Conservation (phyloP, 192 early-diverging fungal genomes). For the Glomus cerebriforme region DNA sequence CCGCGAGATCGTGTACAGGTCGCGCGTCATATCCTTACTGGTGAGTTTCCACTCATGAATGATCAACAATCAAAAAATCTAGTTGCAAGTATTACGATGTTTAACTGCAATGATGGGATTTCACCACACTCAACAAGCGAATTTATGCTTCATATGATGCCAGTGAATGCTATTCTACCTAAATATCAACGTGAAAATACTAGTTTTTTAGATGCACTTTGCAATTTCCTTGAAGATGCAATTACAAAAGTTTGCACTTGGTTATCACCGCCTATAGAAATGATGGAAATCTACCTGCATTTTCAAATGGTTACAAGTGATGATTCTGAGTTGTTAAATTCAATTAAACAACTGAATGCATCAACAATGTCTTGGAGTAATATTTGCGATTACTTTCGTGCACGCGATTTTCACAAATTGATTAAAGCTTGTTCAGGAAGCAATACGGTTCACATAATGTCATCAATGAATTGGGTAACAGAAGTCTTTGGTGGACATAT, state of each 20-base stretch:
- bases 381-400: background rate
- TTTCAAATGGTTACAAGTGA: background rate
- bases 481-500: conserved; percentile 1
- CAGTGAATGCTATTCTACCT: background rate
- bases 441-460: background rate
- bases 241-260: background rate
- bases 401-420: conserved; percentile 7
- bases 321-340: background rate
- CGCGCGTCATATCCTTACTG: conserved; percentile 10
- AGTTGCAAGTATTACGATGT: too few relatives aligned
- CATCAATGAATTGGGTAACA: conserved; percentile 1
- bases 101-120: too few relatives aligned
- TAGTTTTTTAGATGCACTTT: background rate
- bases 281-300: background rate
- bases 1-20: background rate
- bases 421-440: background rate
- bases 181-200: background rate
- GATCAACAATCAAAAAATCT: background rate
- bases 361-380: background rate
- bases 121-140: background rate
- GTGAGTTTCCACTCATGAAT: conserved; percentile 9
- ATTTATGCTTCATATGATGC: background rate
- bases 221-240: background rate
- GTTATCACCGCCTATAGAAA: conserved; percentile 1
- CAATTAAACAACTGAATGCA: background rate